These are phyloP conservation scores for Fusarium domesticum DNA, from an alignment of 2,329 filamentous ascomycete species.

Conservation along the genomic window DNA sequence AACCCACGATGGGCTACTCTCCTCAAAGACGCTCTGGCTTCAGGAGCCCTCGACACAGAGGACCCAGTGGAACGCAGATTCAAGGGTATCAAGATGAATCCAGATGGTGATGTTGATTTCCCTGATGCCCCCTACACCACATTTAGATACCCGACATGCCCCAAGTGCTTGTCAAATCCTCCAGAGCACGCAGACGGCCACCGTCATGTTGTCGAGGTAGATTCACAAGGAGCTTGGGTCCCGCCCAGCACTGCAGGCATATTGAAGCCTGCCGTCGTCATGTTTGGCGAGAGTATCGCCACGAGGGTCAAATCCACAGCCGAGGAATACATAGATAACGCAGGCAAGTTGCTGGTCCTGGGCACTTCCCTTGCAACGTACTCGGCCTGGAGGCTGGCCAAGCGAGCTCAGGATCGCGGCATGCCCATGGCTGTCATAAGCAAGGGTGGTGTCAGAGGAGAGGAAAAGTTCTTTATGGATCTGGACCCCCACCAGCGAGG, in stretches of 20 bases:
- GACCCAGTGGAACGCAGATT: constrained; percentile 66
- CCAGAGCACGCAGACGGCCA: constrained; percentile 54
- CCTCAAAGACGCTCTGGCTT: constrained; percentile 65
- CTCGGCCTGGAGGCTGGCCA: constrained; percentile 87
- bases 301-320: constrained; percentile 67
- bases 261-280: constrained; percentile 87
- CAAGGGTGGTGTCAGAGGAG: constrained; percentile 76
- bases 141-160: constrained; percentile 89
- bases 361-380: constrained; percentile 93
- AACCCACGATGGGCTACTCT: constrained; percentile 87
- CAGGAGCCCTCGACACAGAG: constrained; percentile 74
- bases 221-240: constrained; percentile 77
- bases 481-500: constrained; percentile 52
- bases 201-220: constrained; percentile 61
- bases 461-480: constrained; percentile 66
- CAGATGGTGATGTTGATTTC: constrained; percentile 91
- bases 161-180: constrained; percentile 67
- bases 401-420: constrained; percentile 73
- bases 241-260: constrained; percentile 67
- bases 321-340: constrained; percentile 74
- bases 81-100: constrained; percentile 77
- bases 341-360: constrained; percentile 71
- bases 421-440: constrained; percentile 89
- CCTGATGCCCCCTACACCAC: constrained; percentile 83
- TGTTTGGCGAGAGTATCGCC: constrained; percentile 91